phyloP scores from a whole-genome alignment of 1,284 basidiomycete genomes.

The Cutaneotrichosporon sp. region DNA sequence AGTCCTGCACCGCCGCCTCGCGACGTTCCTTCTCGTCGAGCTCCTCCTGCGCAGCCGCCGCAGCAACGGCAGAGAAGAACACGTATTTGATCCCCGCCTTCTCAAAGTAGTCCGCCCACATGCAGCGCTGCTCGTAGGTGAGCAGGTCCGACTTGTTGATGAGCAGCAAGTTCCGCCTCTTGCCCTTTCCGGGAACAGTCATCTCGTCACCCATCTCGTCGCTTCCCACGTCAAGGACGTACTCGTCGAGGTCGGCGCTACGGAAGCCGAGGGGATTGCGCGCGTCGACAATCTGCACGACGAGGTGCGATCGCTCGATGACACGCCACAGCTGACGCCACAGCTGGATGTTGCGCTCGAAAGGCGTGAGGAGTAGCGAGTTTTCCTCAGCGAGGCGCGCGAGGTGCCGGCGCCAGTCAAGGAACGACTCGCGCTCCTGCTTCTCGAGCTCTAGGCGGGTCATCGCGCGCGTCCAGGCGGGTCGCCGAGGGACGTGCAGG shows the following conservation, averaged over 20 bases:
- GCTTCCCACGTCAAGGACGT: conserved; percentile 81
- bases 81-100: conserved; percentile 75
- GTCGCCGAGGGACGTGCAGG: conserved; percentile 72
- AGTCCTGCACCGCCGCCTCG: conserved; percentile 42
- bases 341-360: conserved; percentile 93
- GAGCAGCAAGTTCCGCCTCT: conserved; percentile 73
- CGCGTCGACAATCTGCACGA: conserved; percentile 95
- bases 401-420: conserved; percentile 87
- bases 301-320: conserved; percentile 84
- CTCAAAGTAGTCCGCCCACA: conserved; percentile 95
- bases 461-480: conserved; percentile 79
- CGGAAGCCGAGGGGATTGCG: conserved; percentile 88
- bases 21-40: conserved; percentile 56
- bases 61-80: conserved; percentile 94
- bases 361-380: conserved; percentile 82
- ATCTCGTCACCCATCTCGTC: conserved; percentile 59
- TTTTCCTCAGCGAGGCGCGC: conserved; percentile 62
- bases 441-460: conserved; percentile 74
- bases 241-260: conserved; percentile 85
- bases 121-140: conserved; percentile 78
- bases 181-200: conserved; percentile 63
- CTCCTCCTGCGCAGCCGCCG: conserved; percentile 74
- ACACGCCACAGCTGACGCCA: conserved; percentile 97
- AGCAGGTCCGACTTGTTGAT: conserved; percentile 97
- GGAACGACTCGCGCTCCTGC: conserved; percentile 81